phyloP scores from a whole-genome alignment of 495 filamentous ascomycete genomes.

The Hypoxylon intermedium region DNA sequence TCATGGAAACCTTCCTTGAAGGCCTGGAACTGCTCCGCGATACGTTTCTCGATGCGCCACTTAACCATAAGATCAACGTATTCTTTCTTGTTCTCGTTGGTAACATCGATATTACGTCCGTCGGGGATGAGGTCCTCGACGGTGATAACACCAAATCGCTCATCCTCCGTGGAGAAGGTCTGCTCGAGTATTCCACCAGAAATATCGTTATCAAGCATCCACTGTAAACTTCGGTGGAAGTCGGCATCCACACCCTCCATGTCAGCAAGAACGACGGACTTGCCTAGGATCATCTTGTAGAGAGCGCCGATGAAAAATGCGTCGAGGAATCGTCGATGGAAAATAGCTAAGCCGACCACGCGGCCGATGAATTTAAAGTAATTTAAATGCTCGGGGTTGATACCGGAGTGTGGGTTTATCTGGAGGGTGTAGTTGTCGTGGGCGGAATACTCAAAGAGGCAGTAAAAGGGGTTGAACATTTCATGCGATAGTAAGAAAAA shows the following conservation, averaged over 20 bases:
- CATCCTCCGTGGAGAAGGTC: constrained; percentile 95
- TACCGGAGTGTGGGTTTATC: constrained; percentile 99
- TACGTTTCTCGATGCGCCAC: constrained; percentile 98
- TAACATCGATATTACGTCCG: constrained; percentile 91
- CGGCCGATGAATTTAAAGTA: constrained; percentile 99
- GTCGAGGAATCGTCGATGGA: constrained; percentile 96
- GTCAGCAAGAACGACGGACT: constrained; percentile 87
- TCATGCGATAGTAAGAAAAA: constrained; percentile 99
- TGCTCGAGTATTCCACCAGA: constrained; percentile 85
- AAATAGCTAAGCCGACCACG: constrained; percentile 96
- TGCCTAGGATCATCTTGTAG: constrained; percentile 99
- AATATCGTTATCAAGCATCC: constrained; percentile 98
- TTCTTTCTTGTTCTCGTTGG: constrained; percentile 94
- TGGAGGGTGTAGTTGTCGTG: constrained; percentile 99
- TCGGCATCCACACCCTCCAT: constrained; percentile 99
- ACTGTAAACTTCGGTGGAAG: constrained; percentile 92
- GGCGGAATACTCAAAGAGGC: constrained; percentile 98
- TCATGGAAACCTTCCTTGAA: constrained; percentile 98
- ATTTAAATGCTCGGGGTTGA: constrained; percentile 98
- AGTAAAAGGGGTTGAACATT: constrained; percentile 99
- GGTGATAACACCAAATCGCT: constrained; percentile 91
- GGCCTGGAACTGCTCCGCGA: constrained; percentile 96
- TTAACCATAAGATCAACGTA: constrained; percentile 97
- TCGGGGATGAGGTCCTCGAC: constrained; percentile 92
- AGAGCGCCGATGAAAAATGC: constrained; percentile 99